phyloP scores from a whole-genome alignment of 2,329 filamentous ascomycete genomes.

The Monilinia aucupariae region DNA sequence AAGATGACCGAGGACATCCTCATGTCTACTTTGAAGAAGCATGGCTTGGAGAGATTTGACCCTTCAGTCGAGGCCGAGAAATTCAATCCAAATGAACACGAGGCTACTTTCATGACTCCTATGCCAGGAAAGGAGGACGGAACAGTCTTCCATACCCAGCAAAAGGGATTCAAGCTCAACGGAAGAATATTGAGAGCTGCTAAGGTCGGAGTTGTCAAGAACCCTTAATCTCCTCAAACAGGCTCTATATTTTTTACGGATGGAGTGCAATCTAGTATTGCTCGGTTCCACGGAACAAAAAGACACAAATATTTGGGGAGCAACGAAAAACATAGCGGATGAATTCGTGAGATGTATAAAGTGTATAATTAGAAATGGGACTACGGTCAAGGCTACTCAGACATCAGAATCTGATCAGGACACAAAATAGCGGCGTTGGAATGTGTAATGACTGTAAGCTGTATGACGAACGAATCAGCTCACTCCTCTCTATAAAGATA shows the following conservation, averaged over 20 bases:
- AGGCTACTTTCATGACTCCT: slow-evolving; percentile 92
- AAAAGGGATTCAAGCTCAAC: slow-evolving; percentile 93
- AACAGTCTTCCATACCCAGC: slow-evolving; percentile 85
- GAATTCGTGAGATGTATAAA: slow-evolving; percentile 15
- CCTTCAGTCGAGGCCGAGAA: slow-evolving; percentile 66
- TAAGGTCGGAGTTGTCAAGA: slow-evolving; percentile 96
- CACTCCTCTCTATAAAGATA: slow-evolving; percentile 17
- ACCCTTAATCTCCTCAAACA: slow-evolving; percentile 37
- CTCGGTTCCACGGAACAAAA: neutral
- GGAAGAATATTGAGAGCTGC: slow-evolving; percentile 83
- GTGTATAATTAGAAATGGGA: slow-evolving; percentile 17
- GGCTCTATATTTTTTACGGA: neutral
- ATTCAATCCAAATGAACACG: slow-evolving; percentile 95
- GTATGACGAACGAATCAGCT: slow-evolving; percentile 13
- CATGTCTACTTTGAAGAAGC: slow-evolving; percentile 83
- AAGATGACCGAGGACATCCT: slow-evolving; percentile 93
- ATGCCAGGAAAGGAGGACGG: slow-evolving; percentile 84
- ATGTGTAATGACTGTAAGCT: slow-evolving; percentile 17
- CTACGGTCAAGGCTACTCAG: slow-evolving; percentile 8
- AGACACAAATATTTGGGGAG: neutral
- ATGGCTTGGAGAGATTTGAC: slow-evolving; percentile 85
- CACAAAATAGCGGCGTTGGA: slow-evolving; percentile 14
- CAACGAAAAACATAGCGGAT: neutral
- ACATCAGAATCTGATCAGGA: slow-evolving; percentile 6
- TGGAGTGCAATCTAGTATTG: neutral